A percentile compares a stretch with the other conserved stretches of the same genome.
These are phyloP conservation scores for Zarea fungicola DNA, from an alignment of 2,329 filamentous ascomycete species.

Conservation along the genomic window DNA sequence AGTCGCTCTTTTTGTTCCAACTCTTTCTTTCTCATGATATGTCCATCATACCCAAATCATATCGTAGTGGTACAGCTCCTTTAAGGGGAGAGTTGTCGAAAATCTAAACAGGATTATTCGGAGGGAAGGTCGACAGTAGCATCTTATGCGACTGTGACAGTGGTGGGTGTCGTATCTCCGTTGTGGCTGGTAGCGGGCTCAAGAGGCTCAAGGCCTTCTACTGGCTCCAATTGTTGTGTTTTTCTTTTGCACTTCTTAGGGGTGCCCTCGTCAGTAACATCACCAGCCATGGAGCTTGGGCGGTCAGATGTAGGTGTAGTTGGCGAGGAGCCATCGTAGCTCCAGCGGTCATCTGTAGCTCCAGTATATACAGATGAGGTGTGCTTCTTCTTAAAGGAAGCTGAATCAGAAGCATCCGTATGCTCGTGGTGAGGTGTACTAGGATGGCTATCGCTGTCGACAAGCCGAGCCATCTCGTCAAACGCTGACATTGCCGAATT, in stretches of 20 bases:
- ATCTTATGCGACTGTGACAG: constrained; percentile 8
- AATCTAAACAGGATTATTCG: neutral
- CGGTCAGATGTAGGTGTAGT: constrained; percentile 36
- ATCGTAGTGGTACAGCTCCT: constrained; percentile 7
- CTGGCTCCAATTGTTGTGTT: constrained; percentile 7
- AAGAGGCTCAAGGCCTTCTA: neutral
- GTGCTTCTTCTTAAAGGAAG: constrained; percentile 27
- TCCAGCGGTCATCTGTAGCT: constrained; percentile 33
- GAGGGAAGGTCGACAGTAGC: neutral
- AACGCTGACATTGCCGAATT: constrained; percentile 2
- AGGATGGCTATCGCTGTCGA: constrained; percentile 13
- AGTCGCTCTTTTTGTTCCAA: neutral
- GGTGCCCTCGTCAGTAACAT: constrained; percentile 27
- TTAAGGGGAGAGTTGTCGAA: neutral
- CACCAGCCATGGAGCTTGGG: constrained; percentile 28
- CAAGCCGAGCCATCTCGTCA: constrained; percentile 8
- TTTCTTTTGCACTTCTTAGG: constrained; percentile 26
- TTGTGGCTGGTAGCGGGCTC: constrained; percentile 2
- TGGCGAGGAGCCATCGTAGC: constrained; percentile 31
- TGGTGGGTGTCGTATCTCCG: constrained; percentile 9
- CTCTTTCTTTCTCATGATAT: neutral
- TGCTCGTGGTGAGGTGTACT: constrained; percentile 19
- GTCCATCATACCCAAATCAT: constrained; percentile 10
- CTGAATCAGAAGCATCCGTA: constrained; percentile 24
- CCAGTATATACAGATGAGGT: constrained; percentile 34